Conservation (phyloP, 164 flowering plant species). For the Cinnamomum micranthum region DNA sequence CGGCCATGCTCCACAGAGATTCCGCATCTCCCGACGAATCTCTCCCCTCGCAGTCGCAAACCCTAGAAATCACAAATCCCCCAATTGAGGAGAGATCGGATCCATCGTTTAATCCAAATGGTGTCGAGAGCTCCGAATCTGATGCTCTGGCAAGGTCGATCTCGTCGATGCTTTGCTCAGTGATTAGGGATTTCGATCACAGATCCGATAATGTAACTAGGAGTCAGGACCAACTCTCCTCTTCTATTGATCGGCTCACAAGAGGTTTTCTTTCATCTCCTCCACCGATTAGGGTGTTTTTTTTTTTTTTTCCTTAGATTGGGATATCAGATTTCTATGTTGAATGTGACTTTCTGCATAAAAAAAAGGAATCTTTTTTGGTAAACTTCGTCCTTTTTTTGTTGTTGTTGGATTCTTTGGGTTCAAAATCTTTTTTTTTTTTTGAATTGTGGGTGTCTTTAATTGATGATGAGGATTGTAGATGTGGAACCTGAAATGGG, state of each 20-base stretch:
- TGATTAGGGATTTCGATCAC: constrained; percentile 52
- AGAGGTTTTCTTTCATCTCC: constrained; percentile 26
- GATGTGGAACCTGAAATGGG: background rate
- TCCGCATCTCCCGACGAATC: background rate
- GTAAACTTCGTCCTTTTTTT: too few species aligned
- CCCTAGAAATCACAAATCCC: too few species aligned
- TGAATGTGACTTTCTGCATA: background rate
- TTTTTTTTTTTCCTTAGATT: background rate
- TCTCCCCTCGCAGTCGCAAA: background rate
- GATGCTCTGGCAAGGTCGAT: constrained; percentile 42
- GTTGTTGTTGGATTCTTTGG: too few species aligned
- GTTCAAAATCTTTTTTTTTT: too few species aligned
- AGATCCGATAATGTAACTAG: constrained; percentile 38
- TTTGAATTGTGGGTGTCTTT: too few species aligned
- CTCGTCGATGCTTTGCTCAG: constrained; percentile 38
- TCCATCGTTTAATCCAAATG: constrained; percentile 2
- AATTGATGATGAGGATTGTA: too few species aligned
- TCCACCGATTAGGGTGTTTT: background rate
- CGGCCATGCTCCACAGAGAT: too few species aligned
- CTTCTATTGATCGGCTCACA: constrained; percentile 56
- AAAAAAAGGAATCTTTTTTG: background rate
- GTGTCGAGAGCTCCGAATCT: background rate
- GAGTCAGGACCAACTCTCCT: constrained; percentile 55
- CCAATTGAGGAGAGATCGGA: background rate
- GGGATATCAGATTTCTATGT: background rate